Evolutionary conservation across 1,284 basidiomycete genomes (phyloP).

Genomic region (Farysia itapuensis): DNA sequence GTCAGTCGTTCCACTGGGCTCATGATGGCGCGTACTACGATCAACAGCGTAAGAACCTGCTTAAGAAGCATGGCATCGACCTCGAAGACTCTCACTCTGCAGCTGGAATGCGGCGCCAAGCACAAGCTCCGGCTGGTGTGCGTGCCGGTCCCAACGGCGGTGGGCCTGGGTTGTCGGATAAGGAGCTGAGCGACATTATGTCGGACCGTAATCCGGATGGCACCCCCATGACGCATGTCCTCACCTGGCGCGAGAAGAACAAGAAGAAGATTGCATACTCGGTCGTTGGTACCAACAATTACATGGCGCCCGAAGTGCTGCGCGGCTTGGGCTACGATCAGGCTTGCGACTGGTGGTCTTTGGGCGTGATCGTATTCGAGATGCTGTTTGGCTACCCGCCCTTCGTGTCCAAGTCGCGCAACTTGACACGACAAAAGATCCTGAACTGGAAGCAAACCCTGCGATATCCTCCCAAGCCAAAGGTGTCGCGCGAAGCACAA

Average conservation of each 20-base stretch:
- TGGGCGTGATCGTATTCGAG: slow-evolving; percentile 78
- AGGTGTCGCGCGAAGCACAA: slow-evolving; percentile 79
- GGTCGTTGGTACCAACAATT: slow-evolving; percentile 67
- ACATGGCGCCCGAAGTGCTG: slow-evolving; percentile 93
- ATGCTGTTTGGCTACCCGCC: slow-evolving; percentile 76
- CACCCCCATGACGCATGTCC: slow-evolving; percentile 53
- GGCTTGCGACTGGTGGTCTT: slow-evolving; percentile 96
- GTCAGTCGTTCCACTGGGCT: slow-evolving; percentile 56
- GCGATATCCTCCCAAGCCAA: slow-evolving; percentile 80
- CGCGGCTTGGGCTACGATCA: slow-evolving; percentile 81
- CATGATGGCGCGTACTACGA: slow-evolving; percentile 72
- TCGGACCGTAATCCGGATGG: slow-evolving; percentile 53
- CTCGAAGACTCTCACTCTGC: slow-evolving; percentile 73
- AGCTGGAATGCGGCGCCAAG: slow-evolving; percentile 18
- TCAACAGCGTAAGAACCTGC: slow-evolving; percentile 81
- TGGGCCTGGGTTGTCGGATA: slow-evolving; percentile 26
- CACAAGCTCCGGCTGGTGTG: slow-evolving; percentile 16
- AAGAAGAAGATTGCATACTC: slow-evolving; percentile 86
- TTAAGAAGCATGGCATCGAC: slow-evolving; percentile 91
- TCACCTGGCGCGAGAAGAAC: slow-evolving; percentile 91
- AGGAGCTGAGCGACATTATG: slow-evolving; percentile 49
- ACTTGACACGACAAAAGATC: slow-evolving; percentile 58
- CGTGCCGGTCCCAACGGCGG: slow-evolving; percentile 14
- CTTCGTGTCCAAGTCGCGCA: slow-evolving; percentile 59
- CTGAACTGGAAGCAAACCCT: slow-evolving; percentile 87